phyloP scores from a whole-genome alignment of 1,139 yeast genomes.

The Debaryomyces coudertii region DNA sequence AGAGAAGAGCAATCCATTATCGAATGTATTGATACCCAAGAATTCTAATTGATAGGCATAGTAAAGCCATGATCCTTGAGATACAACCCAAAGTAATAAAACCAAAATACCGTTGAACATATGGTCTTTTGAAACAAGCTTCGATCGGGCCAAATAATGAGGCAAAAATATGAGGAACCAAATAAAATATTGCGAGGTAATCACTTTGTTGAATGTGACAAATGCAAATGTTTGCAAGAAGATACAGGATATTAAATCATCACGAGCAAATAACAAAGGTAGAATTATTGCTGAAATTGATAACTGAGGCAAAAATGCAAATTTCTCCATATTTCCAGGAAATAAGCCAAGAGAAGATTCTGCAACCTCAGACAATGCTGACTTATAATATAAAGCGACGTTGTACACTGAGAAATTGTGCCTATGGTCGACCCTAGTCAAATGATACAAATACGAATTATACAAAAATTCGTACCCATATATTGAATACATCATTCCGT shows the following conservation, averaged over 20 bases:
- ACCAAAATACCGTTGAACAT: constrained; percentile 38
- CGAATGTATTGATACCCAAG: constrained; percentile 68
- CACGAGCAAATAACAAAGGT: constrained; percentile 60
- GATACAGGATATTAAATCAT: constrained; percentile 61
- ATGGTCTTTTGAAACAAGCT: constrained; percentile 25
- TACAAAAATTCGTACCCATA: constrained; percentile 80
- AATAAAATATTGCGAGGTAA: constrained; percentile 90
- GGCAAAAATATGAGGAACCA: constrained; percentile 92
- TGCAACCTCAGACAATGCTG: constrained; percentile 32
- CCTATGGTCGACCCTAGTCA: constrained; percentile 84
- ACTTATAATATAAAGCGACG: constrained; percentile 67
- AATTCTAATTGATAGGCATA: constrained; percentile 84
- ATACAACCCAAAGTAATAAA: constrained; percentile 60
- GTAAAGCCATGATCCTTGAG: constrained; percentile 80
- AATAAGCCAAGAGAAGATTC: constrained; percentile 3
- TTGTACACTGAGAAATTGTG: constrained; percentile 94
- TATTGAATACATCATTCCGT: constrained; percentile 59
- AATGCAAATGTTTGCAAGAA: constrained; percentile 91
- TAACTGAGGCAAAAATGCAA: constrained; percentile 86
- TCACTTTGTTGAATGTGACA: constrained; percentile 90
- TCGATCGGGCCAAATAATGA: constrained; percentile 56
- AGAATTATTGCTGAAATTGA: constrained; percentile 58
- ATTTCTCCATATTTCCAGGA: constrained; percentile 35
- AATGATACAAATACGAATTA: constrained; percentile 82
- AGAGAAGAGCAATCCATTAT: constrained; percentile 60